Evolutionary conservation across 2,329 filamentous ascomycete species (phyloP).

Genomic region (Sporothrix pseudoabietina): DNA sequence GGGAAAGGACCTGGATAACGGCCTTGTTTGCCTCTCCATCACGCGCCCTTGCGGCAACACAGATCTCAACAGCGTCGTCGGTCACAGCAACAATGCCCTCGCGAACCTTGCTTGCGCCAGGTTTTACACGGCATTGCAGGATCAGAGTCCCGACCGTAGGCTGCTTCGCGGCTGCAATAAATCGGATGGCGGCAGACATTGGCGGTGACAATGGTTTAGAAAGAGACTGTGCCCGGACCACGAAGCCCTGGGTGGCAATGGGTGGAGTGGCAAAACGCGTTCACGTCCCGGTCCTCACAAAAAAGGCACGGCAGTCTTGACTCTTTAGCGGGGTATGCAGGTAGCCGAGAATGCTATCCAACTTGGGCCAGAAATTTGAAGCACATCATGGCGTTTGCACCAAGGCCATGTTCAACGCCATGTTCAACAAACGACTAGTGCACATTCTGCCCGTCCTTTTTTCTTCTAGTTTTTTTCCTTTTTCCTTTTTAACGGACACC

Average conservation of each 20-base stretch:
- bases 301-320: background rate
- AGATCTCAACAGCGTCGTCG: conserved; percentile 62
- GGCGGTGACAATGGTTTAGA: background rate
- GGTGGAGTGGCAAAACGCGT: background rate
- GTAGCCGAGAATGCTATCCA: conserved; percentile 26
- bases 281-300: background rate
- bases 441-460: no score
- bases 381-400: background rate
- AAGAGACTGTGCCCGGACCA: background rate
- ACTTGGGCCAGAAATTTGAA: background rate
- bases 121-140: conserved; percentile 67
- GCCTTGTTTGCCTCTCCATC: conserved; percentile 72
- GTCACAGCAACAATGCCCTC: conserved; percentile 62
- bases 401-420: background rate
- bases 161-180: conserved; percentile 53
- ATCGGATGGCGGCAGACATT: conserved; percentile 43
- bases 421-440: no score
- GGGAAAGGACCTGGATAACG: conserved; percentile 63
- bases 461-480: no score
- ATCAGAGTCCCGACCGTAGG: conserved; percentile 53
- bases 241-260: background rate
- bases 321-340: conserved; percentile 32
- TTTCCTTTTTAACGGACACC: conserved; percentile 47
- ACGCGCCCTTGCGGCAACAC: conserved; percentile 64
- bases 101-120: conserved; percentile 62